Evolutionary conservation across 106 monocot species (phyloP), one percentile per base, ranked within the genome.

Genomic region (Dendrobium huoshanense): DNA sequence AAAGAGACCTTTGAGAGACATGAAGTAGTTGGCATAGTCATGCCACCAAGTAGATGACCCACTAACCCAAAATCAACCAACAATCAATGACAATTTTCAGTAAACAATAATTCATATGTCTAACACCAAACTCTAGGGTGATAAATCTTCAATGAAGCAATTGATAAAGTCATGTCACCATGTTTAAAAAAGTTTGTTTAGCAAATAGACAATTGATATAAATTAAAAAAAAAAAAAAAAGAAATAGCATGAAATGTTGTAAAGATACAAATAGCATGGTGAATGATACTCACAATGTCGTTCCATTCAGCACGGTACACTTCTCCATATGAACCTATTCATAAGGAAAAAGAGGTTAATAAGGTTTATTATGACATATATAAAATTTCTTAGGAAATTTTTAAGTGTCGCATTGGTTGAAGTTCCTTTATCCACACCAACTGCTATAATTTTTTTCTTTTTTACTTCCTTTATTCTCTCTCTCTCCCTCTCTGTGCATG

Each of bases 261-360:
- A 74, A 76, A 2, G 5, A 58, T 58, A 16, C 43, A 43, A 75
- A 55, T 74, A 73, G 78, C 20, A 42, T 44, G 49, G 51, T 76
- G 27, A 76, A 76, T 49, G 13, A 41, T 68, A 87, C 98, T 92
- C 64, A 99, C 98, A 55, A 88, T 99, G 86, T 91, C 92, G 82
- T 99, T 99, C 95, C 95, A 99, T 77, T 99, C 98, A 86, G 98
- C 95, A 81, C 81, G 95, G 76, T 99, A 95, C 27, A 99, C 98
- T 82, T 99, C 98, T 64, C 98, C 98, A 87, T 99, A 99, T 19
- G 98, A 99, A 91, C 98, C 98, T 99, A 73, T 82, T 54, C 58
- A 81, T 5, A 84, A 72, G 41, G 75, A 78, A 19, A 55, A 55
- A 11, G 13, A 37, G 33, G 15, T 51, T 27, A 11, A 76, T 43